Base-by-base conservation (phyloP, 2,329 filamentous ascomycete genomes). In the Venturia pyrina region DNA sequence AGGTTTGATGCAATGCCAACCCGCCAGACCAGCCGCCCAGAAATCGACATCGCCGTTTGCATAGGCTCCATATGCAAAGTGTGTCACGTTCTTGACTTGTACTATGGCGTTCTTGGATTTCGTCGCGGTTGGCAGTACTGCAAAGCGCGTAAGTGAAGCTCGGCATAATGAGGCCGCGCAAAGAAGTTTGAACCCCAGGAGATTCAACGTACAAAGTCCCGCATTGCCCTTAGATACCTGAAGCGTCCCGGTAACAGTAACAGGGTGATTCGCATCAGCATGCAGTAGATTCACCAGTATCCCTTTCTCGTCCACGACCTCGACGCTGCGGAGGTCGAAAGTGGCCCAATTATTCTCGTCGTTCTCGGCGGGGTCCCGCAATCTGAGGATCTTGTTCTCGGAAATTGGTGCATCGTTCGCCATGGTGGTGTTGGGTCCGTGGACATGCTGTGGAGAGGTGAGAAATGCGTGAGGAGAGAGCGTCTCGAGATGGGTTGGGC, bases 1-100 rank as follows among this genome's bases (percentile, higher is more conserved):
- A 1, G 89, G 87, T 41, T 78, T 78, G 53, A 91, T 81, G 71
- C 87, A 83, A 72, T 85, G 90, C 87, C 88, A 91, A 57, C 87
- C 88, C 15, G 86, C 82, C 65, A 79, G 74, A 46, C 86, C 86
- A 40, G 81, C 79, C 0, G 87, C 85, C 89, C 89, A 91, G 40
- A 89, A 78, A n/a, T 83, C 79, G 4, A 84, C 80, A 21, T 80
- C 78, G 0, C 80, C 81, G 63, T 83, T 81, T 41, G 88, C 84
- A 15, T 86, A 76, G 68, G 80, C 75, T 19, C 78, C 80, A 69
- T 81, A 82, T 3, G 80, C 76, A 69, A 78, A 81, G 50, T 75
- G 75, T 8, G 73, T 75, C 5, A 83, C 80, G 43, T 80, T 76
- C n/a, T 78, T 75, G 64, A 90, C 79, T 65, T 53, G 43, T 24